These are phyloP conservation scores for Lachancea lanzarotensis DNA, from an alignment of 805 yeast species.

Conservation along the genomic window DNA sequence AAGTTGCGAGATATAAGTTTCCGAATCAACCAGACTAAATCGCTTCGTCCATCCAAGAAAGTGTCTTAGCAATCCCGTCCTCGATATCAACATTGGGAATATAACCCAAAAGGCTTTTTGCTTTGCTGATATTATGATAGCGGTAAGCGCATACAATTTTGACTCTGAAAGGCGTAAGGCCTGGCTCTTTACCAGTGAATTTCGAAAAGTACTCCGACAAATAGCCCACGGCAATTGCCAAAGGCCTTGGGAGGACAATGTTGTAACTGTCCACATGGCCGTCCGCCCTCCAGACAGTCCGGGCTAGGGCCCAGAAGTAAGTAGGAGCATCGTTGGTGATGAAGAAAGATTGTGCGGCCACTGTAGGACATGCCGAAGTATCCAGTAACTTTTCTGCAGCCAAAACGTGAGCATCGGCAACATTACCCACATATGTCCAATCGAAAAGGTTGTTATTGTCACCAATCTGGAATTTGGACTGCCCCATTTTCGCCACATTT, in stretches of 20 bases:
- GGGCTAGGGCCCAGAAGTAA: conserved; percentile 94
- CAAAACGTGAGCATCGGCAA: conserved; percentile 91
- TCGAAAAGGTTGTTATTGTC: conserved; percentile 91
- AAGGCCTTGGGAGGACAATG: conserved; percentile 60
- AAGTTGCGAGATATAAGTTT: too few species aligned
- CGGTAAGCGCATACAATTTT: conserved; percentile 87
- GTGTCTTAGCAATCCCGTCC: conserved; percentile 70
- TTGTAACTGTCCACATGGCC: conserved; percentile 70
- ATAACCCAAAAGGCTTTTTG: conserved; percentile 71
- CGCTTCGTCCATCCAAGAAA: conserved; percentile 80
- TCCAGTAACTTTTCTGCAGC: conserved; percentile 75
- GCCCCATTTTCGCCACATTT: conserved; percentile 73
- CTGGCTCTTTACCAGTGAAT: conserved; percentile 75
- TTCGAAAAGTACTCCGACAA: conserved; percentile 69
- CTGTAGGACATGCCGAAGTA: conserved; percentile 35
- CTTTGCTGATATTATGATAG: conserved; percentile 87
- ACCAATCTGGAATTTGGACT: conserved; percentile 89
- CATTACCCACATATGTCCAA: conserved; percentile 98
- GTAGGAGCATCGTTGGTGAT: conserved; percentile 91
- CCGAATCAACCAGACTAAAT: too few species aligned
- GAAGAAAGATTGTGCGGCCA: conserved; percentile 85
- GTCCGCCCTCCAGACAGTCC: conserved; percentile 96
- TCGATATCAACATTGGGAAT: conserved; percentile 71
- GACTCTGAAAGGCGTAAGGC: conserved; percentile 93
- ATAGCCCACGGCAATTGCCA: conserved; percentile 80